A percentile compares a stretch with the other conserved stretches of the same genome.
Conservation (phyloP, 306 rosid genomes). For the Lagenaria siceraria region DNA sequence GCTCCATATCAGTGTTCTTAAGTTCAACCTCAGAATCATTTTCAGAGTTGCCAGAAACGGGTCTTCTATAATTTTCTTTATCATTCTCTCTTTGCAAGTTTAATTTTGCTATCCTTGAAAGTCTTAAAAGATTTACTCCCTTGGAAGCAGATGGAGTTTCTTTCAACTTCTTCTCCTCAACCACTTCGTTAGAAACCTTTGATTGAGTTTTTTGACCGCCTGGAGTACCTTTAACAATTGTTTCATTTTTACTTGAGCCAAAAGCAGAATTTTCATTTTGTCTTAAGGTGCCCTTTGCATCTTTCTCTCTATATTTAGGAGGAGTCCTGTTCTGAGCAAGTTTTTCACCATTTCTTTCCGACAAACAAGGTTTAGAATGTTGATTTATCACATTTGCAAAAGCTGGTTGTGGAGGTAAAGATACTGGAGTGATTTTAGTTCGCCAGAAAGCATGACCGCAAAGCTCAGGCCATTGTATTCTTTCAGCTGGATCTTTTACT, state of each 20-base stretch:
- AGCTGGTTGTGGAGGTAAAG: conserved; percentile 89
- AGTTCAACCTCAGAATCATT: conserved; percentile 87
- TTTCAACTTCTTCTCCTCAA: conserved; percentile 47
- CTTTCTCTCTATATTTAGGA: conserved; percentile 70
- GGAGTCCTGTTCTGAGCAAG: conserved; percentile 59
- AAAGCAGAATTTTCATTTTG: conserved; percentile 57
- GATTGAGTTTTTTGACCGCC: conserved; percentile 49
- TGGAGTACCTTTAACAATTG: conserved; percentile 65
- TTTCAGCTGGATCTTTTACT: conserved; percentile 91
- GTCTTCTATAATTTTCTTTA: conserved; percentile 93
- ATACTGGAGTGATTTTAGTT: conserved; percentile 38
- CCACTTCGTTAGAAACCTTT: conserved; percentile 55
- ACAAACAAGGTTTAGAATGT: conserved; percentile 52
- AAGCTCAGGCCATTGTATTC: conserved; percentile 87
- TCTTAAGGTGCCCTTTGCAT: conserved; percentile 46
- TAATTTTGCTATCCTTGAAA: conserved; percentile 82
- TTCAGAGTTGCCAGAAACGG: conserved; percentile 44
- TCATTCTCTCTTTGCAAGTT: conserved; percentile 90
- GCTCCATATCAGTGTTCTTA: conserved; percentile 97
- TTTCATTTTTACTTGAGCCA: conserved; percentile 49
- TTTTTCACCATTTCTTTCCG: conserved; percentile 76
- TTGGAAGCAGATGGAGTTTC: conserved; percentile 39
- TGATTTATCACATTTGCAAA: conserved; percentile 66
- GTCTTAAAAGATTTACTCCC: conserved; percentile 74
- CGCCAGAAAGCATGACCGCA: conserved; percentile 90